Percentiles rank a stretch among this genome's conserved stretches.
Evolutionary conservation across 2,329 filamentous ascomycete genomes (phyloP).

Genomic region (Aureobasidium uvarum): DNA sequence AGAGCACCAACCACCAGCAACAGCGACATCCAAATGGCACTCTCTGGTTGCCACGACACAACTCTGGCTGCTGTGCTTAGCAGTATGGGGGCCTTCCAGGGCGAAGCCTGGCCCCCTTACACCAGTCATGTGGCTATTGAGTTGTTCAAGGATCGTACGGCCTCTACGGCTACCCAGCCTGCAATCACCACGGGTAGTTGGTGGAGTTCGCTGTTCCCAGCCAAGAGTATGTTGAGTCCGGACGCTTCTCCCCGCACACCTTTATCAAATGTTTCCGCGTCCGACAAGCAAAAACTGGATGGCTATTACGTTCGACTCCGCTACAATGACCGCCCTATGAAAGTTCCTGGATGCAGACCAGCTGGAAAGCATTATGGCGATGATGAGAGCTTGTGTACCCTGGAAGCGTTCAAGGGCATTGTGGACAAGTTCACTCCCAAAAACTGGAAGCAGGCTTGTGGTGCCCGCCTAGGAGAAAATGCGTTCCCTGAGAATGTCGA

Average conservation of each 20-base stretch:
- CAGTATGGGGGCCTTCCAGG: constrained; percentile 73
- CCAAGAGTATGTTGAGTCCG: constrained; percentile 28
- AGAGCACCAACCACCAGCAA: constrained; percentile 44
- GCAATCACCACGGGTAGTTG: constrained; percentile 34
- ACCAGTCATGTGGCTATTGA: constrained; percentile 91
- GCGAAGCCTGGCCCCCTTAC: constrained; percentile 80
- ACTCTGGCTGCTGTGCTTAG: constrained; percentile 77
- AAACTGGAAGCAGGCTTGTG: constrained; percentile 69
- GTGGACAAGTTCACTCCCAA: constrained; percentile 85
- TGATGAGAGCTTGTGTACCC: constrained; percentile 85
- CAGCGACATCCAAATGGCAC: constrained; percentile 64
- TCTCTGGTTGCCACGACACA: constrained; percentile 91
- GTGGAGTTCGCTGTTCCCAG: constrained; percentile 41
- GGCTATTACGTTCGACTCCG: constrained; percentile 85
- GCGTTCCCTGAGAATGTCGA: constrained; percentile 47
- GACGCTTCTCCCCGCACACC: constrained; percentile 51
- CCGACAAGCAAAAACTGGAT: constrained; percentile 61
- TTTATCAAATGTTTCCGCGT: constrained; percentile 54
- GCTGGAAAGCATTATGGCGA: constrained; percentile 80
- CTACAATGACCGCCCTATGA: constrained; percentile 84
- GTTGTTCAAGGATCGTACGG: constrained; percentile 64
- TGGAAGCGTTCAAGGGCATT: constrained; percentile 88
- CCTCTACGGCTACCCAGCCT: constrained; percentile 32
- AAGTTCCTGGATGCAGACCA: constrained; percentile 74
- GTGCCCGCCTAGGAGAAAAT: constrained; percentile 55